Evolutionary conservation across 495 filamentous ascomycete genomes (phyloP), one percentile per base, ranked within the genome.

Genomic region (Penicillium desertorum): DNA sequence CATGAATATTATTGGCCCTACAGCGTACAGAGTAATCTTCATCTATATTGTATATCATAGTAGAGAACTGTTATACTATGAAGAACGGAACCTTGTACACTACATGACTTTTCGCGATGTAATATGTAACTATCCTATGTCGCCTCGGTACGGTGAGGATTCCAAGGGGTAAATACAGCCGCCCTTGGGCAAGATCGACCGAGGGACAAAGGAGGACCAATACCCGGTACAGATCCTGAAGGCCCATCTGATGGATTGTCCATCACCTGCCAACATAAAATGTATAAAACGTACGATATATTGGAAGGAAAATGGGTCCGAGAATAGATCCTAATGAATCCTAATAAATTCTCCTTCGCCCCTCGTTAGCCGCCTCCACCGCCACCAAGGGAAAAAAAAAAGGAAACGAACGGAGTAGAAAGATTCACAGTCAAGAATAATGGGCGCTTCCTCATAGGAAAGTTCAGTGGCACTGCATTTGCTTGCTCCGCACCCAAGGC

Each of bases 1-100:
- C 51, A 62, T 32, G 10, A 10, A 32, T 64, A 43, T 60, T 12
- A 62, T 54, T 62, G 63, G 60, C 30, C 5, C 23, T 25, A 25
- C 0, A 25, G 0, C 3, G 22, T 23, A 23, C 22, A 4, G 22
- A 23, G 23, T 0, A 25, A 25, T 25, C 5, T 0, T 23, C 22
- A 23, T 23, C 22, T 23, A 25, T 3, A 25, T 25, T 23, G 3
- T 23, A 25, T 3, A 25, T 25, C 23, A 25, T 25, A 25, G 23
- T 25, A 30, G 1, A 30, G 29, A 9, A 30, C 27, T 29, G 25
- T 25, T 23, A 25, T 48, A 46, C 2, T 6, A 48, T 11, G 45
- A 14, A 25, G 23, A 25, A 25, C 4, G 1, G 12, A 6, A 36
- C 34, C 5, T 36, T 14, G 5, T 36, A 16, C 5, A 14, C 34